Evolutionary conservation across 768 basidiomycete species (phyloP), one percentile per base, ranked within the genome.

Genomic region (Hebeloma cylindrosporum): DNA sequence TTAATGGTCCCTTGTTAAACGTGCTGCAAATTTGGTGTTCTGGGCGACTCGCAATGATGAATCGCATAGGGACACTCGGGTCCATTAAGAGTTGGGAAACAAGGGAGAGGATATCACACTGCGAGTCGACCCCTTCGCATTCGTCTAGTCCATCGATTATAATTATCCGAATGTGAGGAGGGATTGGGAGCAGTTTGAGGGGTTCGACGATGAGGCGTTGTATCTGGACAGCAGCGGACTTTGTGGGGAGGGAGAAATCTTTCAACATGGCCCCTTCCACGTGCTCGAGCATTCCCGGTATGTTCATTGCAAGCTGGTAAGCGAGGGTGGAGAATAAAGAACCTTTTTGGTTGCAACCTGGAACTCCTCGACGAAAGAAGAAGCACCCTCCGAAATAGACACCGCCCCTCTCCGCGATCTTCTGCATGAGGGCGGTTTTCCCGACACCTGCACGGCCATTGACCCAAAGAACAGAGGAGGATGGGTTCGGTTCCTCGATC

Each of bases 351-450:
- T 44, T 29, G 7, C 17, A 32, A 25, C 27, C 11, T 23, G 23
- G 13, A 22, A 30, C 31, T 13, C 17, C 18, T 14, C 46, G 27
- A 7, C 38, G 47, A 42, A 51, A 59, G 52, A 59, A 48, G 32
- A 54, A 53, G 33, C 50, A 41, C 9, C 41, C 45, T 3, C 47
- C 49, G 27, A 57, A 44, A 3, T 36, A n/a, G 3, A 29, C 29
- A 2, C 14, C n/a, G n/a, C 39, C 41, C 4, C 17, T 21, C 27
- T 65, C 57, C 7, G 58, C 50, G 2, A 65, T 47, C 1, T 63
- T 63, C 32, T 68, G 67, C 2, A 56, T 59, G 5, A 68, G 40
- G 5, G 57, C 49, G 0, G 62, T 51, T 29, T 60, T 60, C 2
- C 60, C 62, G 4, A 54, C 42, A 1, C 57, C 59, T 5, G 58